Conservation (phyloP, 2,329 filamentous ascomycete genomes). For the Cordyceps militaris region DNA sequence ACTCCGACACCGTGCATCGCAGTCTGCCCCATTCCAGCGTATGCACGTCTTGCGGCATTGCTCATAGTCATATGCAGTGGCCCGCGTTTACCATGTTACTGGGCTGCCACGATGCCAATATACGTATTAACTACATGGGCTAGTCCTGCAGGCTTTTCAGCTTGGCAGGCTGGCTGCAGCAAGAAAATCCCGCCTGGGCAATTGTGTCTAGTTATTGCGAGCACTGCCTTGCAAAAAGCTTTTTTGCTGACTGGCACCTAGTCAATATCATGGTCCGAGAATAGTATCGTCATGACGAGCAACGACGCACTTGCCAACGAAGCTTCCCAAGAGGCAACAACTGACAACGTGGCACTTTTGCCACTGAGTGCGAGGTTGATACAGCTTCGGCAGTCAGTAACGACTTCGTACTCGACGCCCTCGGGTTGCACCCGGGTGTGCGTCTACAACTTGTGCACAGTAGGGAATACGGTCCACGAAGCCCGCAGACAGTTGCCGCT, state of each 20-base stretch:
- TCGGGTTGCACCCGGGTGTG: neutral
- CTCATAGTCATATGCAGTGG: neutral
- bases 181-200: neutral
- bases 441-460: neutral
- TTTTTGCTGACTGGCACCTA: neutral
- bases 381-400: neutral
- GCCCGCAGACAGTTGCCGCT: neutral
- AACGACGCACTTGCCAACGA: constrained; percentile 1
- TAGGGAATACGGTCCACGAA: neutral
- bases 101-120: neutral
- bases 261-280: neutral
- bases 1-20: constrained; percentile 18
- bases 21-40: constrained; percentile 7
- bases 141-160: constrained; percentile 1
- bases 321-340: neutral
- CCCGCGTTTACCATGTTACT: neutral
- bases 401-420: too few relatives aligned
- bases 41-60: constrained; percentile 15
- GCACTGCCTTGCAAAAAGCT: neutral
- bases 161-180: constrained; percentile 4
- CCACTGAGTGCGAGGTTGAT: neutral
- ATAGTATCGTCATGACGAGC: neutral
- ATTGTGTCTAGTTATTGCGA: neutral
- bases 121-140: neutral
- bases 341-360: constrained; percentile 9